Evolutionary conservation across 345 rosid genomes (phyloP), one percentile per base, ranked within the genome.

Genomic region (Mercurialis annua): DNA sequence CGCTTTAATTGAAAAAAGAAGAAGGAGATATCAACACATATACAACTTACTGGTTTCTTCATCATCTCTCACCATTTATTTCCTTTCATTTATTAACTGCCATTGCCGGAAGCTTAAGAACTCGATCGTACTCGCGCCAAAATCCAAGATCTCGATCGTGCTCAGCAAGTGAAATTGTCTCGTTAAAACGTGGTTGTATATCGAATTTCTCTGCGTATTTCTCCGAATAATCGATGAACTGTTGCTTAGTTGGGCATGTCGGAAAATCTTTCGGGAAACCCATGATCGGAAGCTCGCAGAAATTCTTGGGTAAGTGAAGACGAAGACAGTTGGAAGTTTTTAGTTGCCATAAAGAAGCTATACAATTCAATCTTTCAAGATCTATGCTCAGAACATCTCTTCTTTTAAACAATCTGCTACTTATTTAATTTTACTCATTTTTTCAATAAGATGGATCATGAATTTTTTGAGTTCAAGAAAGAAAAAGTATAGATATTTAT

Each of bases 361-460:
- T 59, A n/a, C 78, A 75, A 14, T 49, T 75, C 3, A 68, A 70
- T 65, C 78, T 70, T 65, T 75, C 78, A 9, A 75, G 6, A 0
- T 70, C 43, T 16, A 57, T 36, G 51, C 74, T 65, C 1, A 64
- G 68, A 1, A 70, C 56, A 7, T 74, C 71, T 27, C 27, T 59
- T 70, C 54, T 44, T 54, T 70, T 16, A 75, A 62, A 24, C 74
- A 75, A 38, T 74, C 78, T 15, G 78, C 78, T 40, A 61, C 69
- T 18, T 7, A 7, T 14, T 40, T 40, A 7, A 7, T 40, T 3
- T 64, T 71, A 30, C 43, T 75, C 75, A 36, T 77, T 42, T 71
- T 78, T 23, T 68, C 52, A 12, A 58, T 51, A 30, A 82, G 85
- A 63, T 10, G 89, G 89, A 77, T 90, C 99, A 72, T 94, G 86